Percentiles rank a stretch among this genome's conserved stretches.
phyloP scores from a whole-genome alignment of 441 rosid species.

The Mallotus japonicus region DNA sequence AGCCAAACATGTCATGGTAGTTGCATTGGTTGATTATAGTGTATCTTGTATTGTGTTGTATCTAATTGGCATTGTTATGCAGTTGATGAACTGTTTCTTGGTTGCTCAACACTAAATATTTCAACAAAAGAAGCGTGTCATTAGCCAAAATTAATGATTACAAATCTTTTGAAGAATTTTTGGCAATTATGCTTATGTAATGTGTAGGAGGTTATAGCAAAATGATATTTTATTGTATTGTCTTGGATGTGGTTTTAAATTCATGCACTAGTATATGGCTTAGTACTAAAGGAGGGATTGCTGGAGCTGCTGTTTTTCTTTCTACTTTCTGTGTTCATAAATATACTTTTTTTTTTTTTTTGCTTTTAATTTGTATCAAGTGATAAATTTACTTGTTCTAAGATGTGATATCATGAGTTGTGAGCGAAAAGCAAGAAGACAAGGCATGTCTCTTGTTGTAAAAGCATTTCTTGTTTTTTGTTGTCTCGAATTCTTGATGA shows the following conservation, averaged over 20 bases:
- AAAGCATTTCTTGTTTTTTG: not conserved
- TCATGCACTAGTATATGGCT: not conserved
- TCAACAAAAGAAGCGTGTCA: too few species aligned
- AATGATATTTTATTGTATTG: not conserved
- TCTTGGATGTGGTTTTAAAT: not conserved
- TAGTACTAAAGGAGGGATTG: not conserved
- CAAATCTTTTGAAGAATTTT: not conserved
- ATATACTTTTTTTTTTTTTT: not conserved
- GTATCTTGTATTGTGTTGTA: too few species aligned
- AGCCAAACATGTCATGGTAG: too few species aligned
- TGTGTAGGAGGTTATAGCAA: too few species aligned
- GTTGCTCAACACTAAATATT: too few species aligned
- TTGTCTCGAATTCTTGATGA: not conserved
- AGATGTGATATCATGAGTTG: not conserved
- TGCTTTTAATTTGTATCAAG: not conserved
- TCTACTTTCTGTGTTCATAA: not conserved
- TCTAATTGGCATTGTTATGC: too few species aligned
- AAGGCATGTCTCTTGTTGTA: not conserved
- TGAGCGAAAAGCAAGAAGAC: not conserved
- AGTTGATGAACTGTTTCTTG: too few species aligned
- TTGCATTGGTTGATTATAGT: too few species aligned
- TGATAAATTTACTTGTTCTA: not conserved
- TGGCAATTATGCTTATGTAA: not conserved
- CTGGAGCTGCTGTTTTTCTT: too few species aligned
- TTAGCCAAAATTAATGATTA: too few species aligned